A percentile compares a stretch with the other conserved stretches of the same genome.
Conservation (phyloP, 257 asterid genomes). For the Linaria vulgaris region DNA sequence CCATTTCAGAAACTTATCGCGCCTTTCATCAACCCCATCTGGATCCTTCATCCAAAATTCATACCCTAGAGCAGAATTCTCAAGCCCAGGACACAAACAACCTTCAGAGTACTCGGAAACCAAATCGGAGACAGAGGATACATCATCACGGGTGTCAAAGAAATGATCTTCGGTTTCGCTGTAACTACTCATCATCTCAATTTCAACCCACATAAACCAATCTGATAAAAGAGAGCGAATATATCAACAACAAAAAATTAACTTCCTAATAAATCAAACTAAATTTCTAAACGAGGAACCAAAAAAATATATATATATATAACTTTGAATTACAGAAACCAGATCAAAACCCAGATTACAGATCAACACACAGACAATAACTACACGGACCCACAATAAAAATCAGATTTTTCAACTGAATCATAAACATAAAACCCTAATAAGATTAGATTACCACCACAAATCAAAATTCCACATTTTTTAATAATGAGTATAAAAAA, state of each 20-base stretch:
- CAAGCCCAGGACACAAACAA: conserved; percentile 37
- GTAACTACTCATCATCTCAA: conserved; percentile 41
- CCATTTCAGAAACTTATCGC: conserved; percentile 59
- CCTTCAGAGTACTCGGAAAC: conserved; percentile 51
- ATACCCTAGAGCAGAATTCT: conserved; percentile 48
- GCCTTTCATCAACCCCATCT: conserved; percentile 63
- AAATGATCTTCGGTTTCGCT: conserved; percentile 53
- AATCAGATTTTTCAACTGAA: too few species aligned
- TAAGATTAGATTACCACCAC: too few species aligned
- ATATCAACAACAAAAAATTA: too few species aligned
- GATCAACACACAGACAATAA: conserved; percentile 16
- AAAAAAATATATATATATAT: too few species aligned
- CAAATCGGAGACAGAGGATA: conserved; percentile 44
- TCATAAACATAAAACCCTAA: conserved; percentile 4
- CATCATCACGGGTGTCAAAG: conserved; percentile 60
- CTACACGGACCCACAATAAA: not conserved
- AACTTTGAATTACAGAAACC: not conserved
- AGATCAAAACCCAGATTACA: conserved; percentile 19
- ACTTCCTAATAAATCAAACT: not conserved
- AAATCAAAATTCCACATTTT: conserved; percentile 2
- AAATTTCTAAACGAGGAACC: not conserved
- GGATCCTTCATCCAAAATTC: conserved; percentile 70
- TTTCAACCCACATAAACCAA: conserved; percentile 41
- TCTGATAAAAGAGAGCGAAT: not conserved
- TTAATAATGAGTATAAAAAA: not conserved